These are phyloP conservation scores for Camelina laxa DNA, from an alignment of 345 rosid genomes.

Conservation along the genomic window DNA sequence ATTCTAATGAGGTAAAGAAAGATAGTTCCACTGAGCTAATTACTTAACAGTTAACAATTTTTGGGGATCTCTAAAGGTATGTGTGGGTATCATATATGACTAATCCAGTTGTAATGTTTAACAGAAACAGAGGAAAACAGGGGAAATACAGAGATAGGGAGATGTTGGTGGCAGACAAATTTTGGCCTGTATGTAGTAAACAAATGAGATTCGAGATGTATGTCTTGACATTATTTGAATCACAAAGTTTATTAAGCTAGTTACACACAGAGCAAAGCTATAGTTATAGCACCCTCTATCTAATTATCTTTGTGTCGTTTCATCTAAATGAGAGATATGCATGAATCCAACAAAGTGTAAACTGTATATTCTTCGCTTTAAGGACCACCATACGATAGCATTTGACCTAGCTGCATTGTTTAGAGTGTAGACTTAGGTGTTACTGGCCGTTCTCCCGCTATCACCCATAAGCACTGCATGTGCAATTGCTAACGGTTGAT, in stretches of 20 bases:
- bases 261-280: too few relatives aligned
- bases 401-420: too few relatives aligned
- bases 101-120: conserved; percentile 1
- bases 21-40: background rate
- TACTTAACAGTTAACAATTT: background rate
- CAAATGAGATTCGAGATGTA: background rate
- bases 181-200: background rate
- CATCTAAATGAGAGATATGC: too few relatives aligned
- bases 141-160: background rate
- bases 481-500: too few relatives aligned
- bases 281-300: too few relatives aligned
- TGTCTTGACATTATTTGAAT: background rate
- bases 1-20: background rate
- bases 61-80: background rate
- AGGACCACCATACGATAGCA: too few relatives aligned
- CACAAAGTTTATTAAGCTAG: background rate
- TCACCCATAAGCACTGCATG: too few relatives aligned
- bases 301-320: too few relatives aligned
- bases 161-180: background rate
- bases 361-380: too few relatives aligned
- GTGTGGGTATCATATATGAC: background rate
- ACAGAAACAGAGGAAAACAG: conserved; percentile 4
- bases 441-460: too few relatives aligned
- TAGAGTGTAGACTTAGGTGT: too few relatives aligned
- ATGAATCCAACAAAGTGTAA: too few relatives aligned